A percentile compares a stretch with the other conserved stretches of the same genome.
phyloP scores from a whole-genome alignment of 176 grass and related monocot species.

The Cocos nucifera region DNA sequence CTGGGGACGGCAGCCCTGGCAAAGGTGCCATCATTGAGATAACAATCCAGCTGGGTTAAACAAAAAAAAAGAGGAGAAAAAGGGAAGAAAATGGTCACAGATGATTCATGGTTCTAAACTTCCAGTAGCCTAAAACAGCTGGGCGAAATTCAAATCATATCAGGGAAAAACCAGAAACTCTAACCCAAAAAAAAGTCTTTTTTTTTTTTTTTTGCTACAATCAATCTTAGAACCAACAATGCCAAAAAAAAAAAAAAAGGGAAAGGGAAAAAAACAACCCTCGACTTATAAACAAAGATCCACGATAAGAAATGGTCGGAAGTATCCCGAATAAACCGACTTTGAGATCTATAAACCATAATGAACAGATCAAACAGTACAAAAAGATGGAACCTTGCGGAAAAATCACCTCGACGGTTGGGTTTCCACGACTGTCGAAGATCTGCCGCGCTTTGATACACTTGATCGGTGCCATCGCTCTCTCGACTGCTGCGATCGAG shows the following conservation, averaged over 20 bases:
- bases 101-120: too few relatives aligned
- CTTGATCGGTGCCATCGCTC: slow-evolving; percentile 40
- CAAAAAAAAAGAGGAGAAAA: not conserved
- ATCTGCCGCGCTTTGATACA: slow-evolving; percentile 80
- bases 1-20: slow-evolving; percentile 77
- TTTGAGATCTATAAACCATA: too few relatives aligned
- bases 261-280: too few relatives aligned
- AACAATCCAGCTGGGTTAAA: slow-evolving; percentile 47
- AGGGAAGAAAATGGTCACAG: not conserved
- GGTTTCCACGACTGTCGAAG: slow-evolving; percentile 96
- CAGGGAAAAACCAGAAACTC: not conserved
- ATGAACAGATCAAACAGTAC: too few relatives aligned
- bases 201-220: too few relatives aligned
- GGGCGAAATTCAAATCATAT: not conserved
- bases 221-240: too few relatives aligned
- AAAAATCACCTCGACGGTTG: slow-evolving; percentile 46
- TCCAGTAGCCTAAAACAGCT: too few relatives aligned
- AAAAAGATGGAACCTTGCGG: not conserved
- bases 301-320: too few relatives aligned
- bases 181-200: not conserved
- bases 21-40: slow-evolving; percentile 49
- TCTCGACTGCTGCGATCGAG: not conserved
- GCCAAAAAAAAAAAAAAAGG: too few relatives aligned
- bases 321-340: too few relatives aligned
- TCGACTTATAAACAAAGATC: too few relatives aligned